Percentiles rank a stretch among this genome's conserved stretches.
These are phyloP conservation scores for Rosa persica DNA, from an alignment of 306 rosid genomes.

Conservation along the genomic window DNA sequence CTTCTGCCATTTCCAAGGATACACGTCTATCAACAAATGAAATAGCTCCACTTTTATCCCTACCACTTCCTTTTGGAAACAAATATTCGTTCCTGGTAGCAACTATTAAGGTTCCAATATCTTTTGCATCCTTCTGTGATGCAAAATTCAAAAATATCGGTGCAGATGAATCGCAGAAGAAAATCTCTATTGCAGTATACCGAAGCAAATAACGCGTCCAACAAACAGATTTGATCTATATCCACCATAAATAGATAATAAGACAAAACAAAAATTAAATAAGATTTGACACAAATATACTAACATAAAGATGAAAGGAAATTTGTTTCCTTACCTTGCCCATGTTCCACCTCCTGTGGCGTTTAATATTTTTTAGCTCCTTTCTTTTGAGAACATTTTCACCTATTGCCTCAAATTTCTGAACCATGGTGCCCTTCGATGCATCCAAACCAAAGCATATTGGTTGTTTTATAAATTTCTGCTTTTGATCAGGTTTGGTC, in stretches of 20 bases:
- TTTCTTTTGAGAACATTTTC: conserved; percentile 53
- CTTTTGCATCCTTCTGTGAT: conserved; percentile 87
- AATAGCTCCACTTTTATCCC: conserved; percentile 77
- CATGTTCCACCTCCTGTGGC: conserved; percentile 92
- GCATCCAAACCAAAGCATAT: conserved; percentile 53
- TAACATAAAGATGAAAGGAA: conserved; percentile 28
- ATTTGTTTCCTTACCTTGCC: conserved; percentile 59
- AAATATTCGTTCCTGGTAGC: conserved; percentile 75
- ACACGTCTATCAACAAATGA: conserved; percentile 83
- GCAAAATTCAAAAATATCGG: conserved; percentile 85
- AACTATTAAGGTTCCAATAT: conserved; percentile 83
- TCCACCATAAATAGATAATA: conserved; percentile 25
- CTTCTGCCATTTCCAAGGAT: conserved; percentile 89
- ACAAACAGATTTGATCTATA: conserved; percentile 83
- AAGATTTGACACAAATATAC: not conserved
- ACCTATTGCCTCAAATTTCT: conserved; percentile 47
- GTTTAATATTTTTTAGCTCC: conserved; percentile 70
- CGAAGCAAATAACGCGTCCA: conserved; percentile 96
- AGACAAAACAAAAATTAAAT: conserved; percentile 15
- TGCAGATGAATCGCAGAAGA: conserved; percentile 83
- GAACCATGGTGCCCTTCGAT: conserved; percentile 47
- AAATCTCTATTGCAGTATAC: conserved; percentile 88
- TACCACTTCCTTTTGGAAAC: conserved; percentile 79
- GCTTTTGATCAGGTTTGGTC: conserved; percentile 66
- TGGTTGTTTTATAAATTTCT: conserved; percentile 58